A percentile compares a stretch with the other conserved stretches of the same genome.
Evolutionary conservation across 495 filamentous ascomycete genomes (phyloP).

Genomic region (Hypomontagnella submonticulosa): DNA sequence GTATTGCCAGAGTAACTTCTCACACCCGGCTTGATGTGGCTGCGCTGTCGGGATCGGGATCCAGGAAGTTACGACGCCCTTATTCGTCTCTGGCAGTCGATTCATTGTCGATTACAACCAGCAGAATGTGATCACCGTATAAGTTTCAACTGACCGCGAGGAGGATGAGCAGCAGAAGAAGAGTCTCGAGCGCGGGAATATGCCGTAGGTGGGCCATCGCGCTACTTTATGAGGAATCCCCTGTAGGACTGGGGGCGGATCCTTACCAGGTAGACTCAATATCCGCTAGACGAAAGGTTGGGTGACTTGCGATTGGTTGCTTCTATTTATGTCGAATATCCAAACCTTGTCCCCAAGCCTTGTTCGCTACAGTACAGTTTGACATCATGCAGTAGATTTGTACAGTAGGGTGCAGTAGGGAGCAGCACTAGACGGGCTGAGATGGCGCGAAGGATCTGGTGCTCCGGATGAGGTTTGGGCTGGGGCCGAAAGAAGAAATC

Average conservation of each 20-base stretch:
- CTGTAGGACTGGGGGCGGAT: background rate
- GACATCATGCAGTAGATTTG: slow-evolving; percentile 19
- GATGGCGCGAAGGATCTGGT: slow-evolving; percentile 25
- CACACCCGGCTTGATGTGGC: slow-evolving; percentile 40
- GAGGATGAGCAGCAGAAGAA: slow-evolving; percentile 9
- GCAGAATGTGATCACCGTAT: slow-evolving; percentile 6
- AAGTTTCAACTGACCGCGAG: background rate
- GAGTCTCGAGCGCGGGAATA: slow-evolving; percentile 12
- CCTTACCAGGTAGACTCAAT: slow-evolving; percentile 14
- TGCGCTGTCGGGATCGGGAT: slow-evolving; percentile 41
- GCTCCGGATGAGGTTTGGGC: slow-evolving; percentile 7
- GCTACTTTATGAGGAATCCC: slow-evolving; percentile 24
- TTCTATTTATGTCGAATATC: slow-evolving; percentile 39
- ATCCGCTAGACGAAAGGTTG: background rate
- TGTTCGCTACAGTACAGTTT: background rate
- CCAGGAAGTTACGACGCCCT: slow-evolving; percentile 43
- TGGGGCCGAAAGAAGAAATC: slow-evolving; percentile 3
- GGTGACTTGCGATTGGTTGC: slow-evolving; percentile 21
- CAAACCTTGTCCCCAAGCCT: slow-evolving; percentile 21
- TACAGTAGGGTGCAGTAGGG: no score
- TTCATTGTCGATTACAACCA: slow-evolving; percentile 35
- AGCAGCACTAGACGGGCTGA: slow-evolving; percentile 13
- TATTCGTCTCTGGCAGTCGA: slow-evolving; percentile 43
- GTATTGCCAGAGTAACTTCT: slow-evolving; percentile 28
- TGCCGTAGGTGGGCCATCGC: slow-evolving; percentile 22